A percentile compares a stretch with the other conserved stretches of the same genome.
Conservation (phyloP, 257 asterid species). For the Fraxinus quadrangulata region DNA sequence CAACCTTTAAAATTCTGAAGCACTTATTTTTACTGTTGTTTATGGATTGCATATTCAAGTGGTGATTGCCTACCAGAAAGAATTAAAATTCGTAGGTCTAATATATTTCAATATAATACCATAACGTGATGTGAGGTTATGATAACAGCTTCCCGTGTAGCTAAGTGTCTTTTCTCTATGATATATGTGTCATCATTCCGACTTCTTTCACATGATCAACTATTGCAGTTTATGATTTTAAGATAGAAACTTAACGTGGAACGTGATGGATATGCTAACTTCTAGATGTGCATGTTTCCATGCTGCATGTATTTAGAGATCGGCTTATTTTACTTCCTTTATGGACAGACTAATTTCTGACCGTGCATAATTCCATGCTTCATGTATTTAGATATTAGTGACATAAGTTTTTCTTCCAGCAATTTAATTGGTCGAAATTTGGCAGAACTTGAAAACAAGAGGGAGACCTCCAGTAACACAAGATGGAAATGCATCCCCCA, state of each 20-base stretch:
- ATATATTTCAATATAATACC: background rate
- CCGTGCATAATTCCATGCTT: background rate
- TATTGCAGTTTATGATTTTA: background rate
- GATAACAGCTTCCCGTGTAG: background rate
- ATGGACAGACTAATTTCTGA: background rate
- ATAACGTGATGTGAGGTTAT: background rate
- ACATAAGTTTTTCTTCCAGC: background rate
- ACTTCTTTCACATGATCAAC: background rate
- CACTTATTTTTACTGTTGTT: too few species aligned
- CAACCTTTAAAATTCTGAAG: too few species aligned
- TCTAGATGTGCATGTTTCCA: background rate
- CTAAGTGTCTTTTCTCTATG: background rate
- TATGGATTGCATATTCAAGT: too few species aligned
- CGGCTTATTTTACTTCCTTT: background rate
- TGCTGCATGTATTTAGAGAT: background rate
- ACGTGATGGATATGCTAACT: conserved; percentile 1
- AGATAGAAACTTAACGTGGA: background rate
- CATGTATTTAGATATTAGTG: background rate
- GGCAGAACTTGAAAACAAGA: conserved; percentile 69
- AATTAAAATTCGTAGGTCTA: too few species aligned
- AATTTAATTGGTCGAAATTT: conserved; percentile 23
- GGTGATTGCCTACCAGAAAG: too few species aligned
- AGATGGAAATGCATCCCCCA: conserved; percentile 37
- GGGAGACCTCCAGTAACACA: conserved; percentile 43
- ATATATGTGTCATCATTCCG: conserved; percentile 1